These are phyloP conservation scores for Penicillium verhagenii DNA, from an alignment of 495 filamentous ascomycete genomes.

Conservation along the genomic window DNA sequence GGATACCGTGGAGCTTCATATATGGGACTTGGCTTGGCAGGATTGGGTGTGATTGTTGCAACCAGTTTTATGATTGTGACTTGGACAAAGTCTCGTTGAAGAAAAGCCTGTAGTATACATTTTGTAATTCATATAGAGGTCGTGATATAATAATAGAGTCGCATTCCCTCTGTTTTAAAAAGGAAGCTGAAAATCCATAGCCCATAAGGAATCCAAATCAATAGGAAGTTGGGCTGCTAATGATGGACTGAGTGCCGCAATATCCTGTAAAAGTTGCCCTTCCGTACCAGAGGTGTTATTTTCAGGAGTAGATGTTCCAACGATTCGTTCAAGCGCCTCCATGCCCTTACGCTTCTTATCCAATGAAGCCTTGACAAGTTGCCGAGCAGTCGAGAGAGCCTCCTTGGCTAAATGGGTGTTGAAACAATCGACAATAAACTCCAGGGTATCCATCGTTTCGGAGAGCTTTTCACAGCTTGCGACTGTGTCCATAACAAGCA, in stretches of 20 bases:
- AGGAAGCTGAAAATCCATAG: constrained; percentile 12
- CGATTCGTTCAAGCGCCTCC: constrained; percentile 14
- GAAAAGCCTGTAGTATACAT: neutral
- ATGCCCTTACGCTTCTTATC: constrained; percentile 26
- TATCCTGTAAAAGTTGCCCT: constrained; percentile 3
- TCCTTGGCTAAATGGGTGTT: constrained; percentile 39
- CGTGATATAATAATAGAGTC: neutral
- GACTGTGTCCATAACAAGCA: constrained; percentile 39
- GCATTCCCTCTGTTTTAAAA: neutral
- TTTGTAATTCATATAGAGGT: neutral
- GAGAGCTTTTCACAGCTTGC: constrained; percentile 31
- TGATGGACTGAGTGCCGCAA: constrained; percentile 9
- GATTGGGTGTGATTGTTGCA: constrained; percentile 21
- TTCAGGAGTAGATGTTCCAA: constrained; percentile 6
- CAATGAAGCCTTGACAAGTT: constrained; percentile 26
- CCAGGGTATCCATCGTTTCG: constrained; percentile 36
- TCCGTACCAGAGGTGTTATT: neutral
- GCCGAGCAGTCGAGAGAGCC: constrained; percentile 36
- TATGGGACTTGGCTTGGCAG: constrained; percentile 37
- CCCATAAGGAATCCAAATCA: constrained; percentile 18
- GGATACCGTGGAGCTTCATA: constrained; percentile 42
- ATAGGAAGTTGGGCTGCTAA: constrained; percentile 10
- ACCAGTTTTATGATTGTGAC: constrained; percentile 18
- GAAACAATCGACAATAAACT: constrained; percentile 28
- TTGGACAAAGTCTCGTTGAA: constrained; percentile 4